phyloP scores from a whole-genome alignment of 2,329 filamentous ascomycete species.

The Albifimbria verrucaria region DNA sequence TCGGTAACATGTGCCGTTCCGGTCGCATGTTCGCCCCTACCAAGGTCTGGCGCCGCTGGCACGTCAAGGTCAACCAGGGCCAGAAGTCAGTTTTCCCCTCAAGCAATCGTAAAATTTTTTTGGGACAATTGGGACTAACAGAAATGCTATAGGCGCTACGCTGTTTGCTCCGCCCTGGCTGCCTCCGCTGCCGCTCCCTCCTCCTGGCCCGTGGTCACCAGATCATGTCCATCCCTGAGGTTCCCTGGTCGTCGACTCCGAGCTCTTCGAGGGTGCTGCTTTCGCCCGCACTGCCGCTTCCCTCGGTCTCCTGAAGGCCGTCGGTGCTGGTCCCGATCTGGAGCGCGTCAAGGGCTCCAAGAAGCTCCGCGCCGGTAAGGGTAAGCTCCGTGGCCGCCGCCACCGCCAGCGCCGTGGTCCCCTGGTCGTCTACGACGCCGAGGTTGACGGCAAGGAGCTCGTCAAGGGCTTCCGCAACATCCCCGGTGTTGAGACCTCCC shows the following conservation, averaged over 20 bases:
- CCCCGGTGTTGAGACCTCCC: constrained; percentile 94
- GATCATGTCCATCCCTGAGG: constrained; percentile 87
- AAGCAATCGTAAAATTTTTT: constrained; percentile 4
- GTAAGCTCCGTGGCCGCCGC: constrained; percentile 95
- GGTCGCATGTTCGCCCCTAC: constrained; percentile 99
- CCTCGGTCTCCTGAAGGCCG: constrained; percentile 80
- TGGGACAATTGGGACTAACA: constrained; percentile 14
- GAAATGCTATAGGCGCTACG: constrained; percentile 70
- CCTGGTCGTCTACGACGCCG: constrained; percentile 95
- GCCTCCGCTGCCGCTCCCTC: constrained; percentile 90
- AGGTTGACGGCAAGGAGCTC: constrained; percentile 92
- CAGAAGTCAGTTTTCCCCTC: constrained; percentile 69
- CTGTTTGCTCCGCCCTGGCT: constrained; percentile 94
- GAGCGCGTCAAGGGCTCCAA: constrained; percentile 95
- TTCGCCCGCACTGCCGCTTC: constrained; percentile 87
- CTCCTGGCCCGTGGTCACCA: constrained; percentile 97
- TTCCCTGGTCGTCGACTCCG: constrained; percentile 92
- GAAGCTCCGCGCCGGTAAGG: constrained; percentile 98
- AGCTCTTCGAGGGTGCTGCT: constrained; percentile 75
- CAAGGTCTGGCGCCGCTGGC: constrained; percentile 99
- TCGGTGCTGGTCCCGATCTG: constrained; percentile 86
- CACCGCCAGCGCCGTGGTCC: constrained; percentile 97
- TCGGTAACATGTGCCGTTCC: constrained; percentile 99
- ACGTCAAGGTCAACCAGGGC: constrained; percentile 99
- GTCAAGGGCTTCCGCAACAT: constrained; percentile 98